A percentile compares a stretch with the other conserved stretches of the same genome.
phyloP scores from a whole-genome alignment of 352 stramenopile species.

The Vaucheria bursata region DNA sequence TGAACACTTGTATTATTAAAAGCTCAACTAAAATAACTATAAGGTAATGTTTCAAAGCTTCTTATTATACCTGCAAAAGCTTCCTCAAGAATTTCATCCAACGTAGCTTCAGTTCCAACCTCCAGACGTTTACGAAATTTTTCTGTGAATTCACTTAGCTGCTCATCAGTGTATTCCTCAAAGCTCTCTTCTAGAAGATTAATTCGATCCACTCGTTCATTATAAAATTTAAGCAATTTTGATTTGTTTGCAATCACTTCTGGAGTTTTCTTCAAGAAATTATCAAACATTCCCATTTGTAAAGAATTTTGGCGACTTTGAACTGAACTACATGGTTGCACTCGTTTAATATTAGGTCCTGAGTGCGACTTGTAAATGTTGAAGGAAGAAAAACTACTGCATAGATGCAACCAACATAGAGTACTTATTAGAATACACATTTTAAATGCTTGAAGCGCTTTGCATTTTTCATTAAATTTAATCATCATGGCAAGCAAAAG shows the following conservation, averaged over 20 bases:
- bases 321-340: constrained; percentile 6
- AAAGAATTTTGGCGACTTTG: too few relatives aligned
- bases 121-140: constrained; percentile 47
- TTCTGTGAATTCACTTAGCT: constrained; percentile 49
- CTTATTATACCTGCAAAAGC: too few relatives aligned
- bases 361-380: not conserved
- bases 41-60: too few relatives aligned
- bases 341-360: not conserved
- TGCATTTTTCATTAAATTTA: too few relatives aligned
- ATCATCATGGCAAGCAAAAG: too few relatives aligned
- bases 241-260: constrained; percentile 24
- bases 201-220: constrained; percentile 57
- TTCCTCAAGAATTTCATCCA: constrained; percentile 61
- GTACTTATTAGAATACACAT: too few relatives aligned
- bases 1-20: too few relatives aligned
- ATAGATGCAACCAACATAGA: too few relatives aligned
- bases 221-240: constrained; percentile 35
- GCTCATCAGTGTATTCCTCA: constrained; percentile 60
- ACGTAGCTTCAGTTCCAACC: constrained; percentile 54
- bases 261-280: constrained; percentile 16
- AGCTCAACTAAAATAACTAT: too few relatives aligned
- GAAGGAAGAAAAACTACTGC: not conserved
- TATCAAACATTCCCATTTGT: constrained; percentile 46
- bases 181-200: constrained; percentile 59
- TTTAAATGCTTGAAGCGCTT: too few relatives aligned